Conservation (phyloP, 75 land plant genomes). For the Picea sitchensis region DNA sequence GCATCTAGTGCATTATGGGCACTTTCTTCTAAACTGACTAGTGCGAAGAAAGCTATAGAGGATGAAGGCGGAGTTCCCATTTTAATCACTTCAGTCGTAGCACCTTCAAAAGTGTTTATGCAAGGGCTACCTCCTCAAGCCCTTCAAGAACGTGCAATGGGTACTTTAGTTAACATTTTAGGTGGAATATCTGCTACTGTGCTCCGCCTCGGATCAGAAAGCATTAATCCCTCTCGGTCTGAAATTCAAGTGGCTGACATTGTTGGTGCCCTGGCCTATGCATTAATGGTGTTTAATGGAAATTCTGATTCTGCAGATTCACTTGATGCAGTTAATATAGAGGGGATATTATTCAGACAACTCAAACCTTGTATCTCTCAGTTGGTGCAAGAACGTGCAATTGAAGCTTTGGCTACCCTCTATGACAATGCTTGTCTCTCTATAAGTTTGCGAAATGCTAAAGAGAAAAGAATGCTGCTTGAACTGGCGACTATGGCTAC, state of each 20-base stretch:
- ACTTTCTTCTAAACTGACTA: too few relatives aligned
- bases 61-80: conserved; percentile 56
- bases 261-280: conserved; percentile 46
- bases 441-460: background rate
- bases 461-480: conserved; percentile 61
- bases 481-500: conserved; percentile 74
- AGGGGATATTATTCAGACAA: too few relatives aligned
- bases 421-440: conserved; percentile 68
- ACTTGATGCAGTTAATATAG: conserved; percentile 34
- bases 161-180: conserved; percentile 68
- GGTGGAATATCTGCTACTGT: conserved; percentile 77
- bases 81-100: conserved; percentile 73
- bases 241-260: conserved; percentile 73
- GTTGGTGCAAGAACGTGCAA: conserved; percentile 72
- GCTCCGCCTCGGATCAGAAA: conserved; percentile 58
- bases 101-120: conserved; percentile 88
- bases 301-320: conserved; percentile 20
- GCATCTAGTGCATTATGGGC: too few relatives aligned
- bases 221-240: conserved; percentile 32
- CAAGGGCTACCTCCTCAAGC: conserved; percentile 40
- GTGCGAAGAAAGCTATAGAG: conserved; percentile 32
- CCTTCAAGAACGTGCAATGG: conserved; percentile 71
- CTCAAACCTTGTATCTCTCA: conserved; percentile 15
- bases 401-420: conserved; percentile 84
- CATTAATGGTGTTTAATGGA: too few relatives aligned